Conservation (phyloP, 83 land plant species). For the Diphasiastrum complanatum region DNA sequence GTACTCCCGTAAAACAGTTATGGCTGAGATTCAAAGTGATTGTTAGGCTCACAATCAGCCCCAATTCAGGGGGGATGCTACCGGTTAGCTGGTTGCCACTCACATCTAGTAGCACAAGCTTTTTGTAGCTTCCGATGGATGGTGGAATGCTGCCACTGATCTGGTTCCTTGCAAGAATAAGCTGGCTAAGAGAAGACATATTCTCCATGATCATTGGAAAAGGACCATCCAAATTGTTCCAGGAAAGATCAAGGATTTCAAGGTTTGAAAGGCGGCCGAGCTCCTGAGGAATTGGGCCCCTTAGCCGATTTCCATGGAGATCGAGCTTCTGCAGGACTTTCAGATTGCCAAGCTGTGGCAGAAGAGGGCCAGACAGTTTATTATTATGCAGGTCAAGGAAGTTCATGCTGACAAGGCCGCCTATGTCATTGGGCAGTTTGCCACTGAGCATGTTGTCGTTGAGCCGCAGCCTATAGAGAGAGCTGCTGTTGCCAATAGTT, state of each 20-base stretch:
- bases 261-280: background rate
- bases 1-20: constrained; percentile 34
- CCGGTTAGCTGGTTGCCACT: constrained; percentile 8
- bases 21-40: constrained; percentile 40
- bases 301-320: background rate
- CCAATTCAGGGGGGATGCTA: constrained; percentile 6
- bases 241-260: background rate
- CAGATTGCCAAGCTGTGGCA: background rate
- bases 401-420: background rate
- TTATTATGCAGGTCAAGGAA: background rate
- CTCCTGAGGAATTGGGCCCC: constrained; percentile 1
- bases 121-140: background rate
- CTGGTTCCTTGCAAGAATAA: background rate
- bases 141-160: constrained; percentile 14
- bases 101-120: constrained; percentile 9
- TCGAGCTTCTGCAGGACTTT: background rate
- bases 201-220: background rate
- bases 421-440: background rate
- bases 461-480: constrained; percentile 1
- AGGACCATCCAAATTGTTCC: background rate
- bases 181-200: background rate
- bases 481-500: background rate
- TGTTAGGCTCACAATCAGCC: constrained; percentile 17
- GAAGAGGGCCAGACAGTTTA: background rate
- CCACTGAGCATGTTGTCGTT: constrained; percentile 9